Evolutionary conservation across 2,329 filamentous ascomycete species (phyloP), one percentile per base, ranked within the genome.

Genomic region (Monilinia fructigena): DNA sequence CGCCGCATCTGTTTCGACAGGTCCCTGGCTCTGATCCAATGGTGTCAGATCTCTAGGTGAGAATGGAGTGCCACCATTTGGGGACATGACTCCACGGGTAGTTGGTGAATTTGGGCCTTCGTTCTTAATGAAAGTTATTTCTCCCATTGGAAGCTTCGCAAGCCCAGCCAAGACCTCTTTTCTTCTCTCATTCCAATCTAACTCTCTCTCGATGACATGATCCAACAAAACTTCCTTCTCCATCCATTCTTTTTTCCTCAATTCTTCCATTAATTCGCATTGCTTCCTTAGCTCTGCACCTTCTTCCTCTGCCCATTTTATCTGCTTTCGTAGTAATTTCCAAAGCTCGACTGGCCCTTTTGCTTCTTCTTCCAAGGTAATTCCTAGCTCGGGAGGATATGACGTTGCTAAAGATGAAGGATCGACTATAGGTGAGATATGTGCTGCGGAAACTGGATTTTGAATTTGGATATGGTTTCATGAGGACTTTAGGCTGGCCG

Each of bases 151-250:
- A 45, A 75, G 40, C 12, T 68, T 70, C 1, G 79, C 80, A 4
- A 77, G 77, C 12, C 81, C 82, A 2, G 79, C 79, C 28, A 87
- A 78, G 6, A 88, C 83, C 5, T 82, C 81, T 72, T 83, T 79
- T 52, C 86, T 82, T 63, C 86, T 81, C 66, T 83, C 80, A 71
- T 87, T 85, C 79, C 88, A 87, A 75, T 88, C 86, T 45, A 85
- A 81, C 76, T 94, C 91, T 73, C 81, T 83, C 73, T 83, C 78
- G 71, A 92, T 83, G 42, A 89, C 83, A 74, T 92, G 91, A 66
- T 91, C 86, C n/a, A 95, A 78, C 23, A 94, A 77, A 40, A 91
- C 83, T 77, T 95, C 91, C 77, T 94, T 94, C 77, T 91, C 87
- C 18, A 86, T 80, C 91, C 91, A 95, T 75, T 92, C 90, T 69